A percentile compares a stretch with the other conserved stretches of the same genome.
phyloP scores from a whole-genome alignment of 805 yeast genomes.

The Suhomyces kilbournensis region DNA sequence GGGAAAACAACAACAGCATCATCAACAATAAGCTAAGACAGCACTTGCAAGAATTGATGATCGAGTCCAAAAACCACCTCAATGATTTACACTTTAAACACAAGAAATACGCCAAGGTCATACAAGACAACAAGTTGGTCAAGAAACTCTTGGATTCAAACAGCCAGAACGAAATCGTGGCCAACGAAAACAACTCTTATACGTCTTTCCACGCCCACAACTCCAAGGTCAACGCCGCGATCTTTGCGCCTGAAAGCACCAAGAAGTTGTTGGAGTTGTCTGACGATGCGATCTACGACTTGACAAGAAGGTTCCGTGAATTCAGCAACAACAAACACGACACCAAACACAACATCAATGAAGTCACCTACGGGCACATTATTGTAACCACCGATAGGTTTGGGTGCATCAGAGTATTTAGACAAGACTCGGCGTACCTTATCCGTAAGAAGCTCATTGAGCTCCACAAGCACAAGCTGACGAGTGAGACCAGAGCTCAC shows the following conservation, averaged over 20 bases:
- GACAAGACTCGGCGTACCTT: constrained; percentile 69
- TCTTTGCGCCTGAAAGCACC: constrained; percentile 73
- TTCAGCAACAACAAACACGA: constrained; percentile 1
- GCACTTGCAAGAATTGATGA: constrained; percentile 32
- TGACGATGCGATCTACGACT: constrained; percentile 76
- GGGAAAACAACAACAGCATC: constrained; percentile 54
- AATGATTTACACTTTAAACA: constrained; percentile 29
- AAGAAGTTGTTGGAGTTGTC: constrained; percentile 63
- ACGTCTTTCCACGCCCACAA: constrained; percentile 76
- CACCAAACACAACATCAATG: constrained; percentile 1
- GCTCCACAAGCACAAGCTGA: constrained; percentile 4
- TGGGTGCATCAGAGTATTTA: constrained; percentile 72
- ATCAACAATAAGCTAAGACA: constrained; percentile 37
- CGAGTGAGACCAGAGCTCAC: not conserved
- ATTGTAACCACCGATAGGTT: constrained; percentile 73
- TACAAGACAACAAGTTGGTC: constrained; percentile 27
- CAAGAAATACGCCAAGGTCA: constrained; percentile 24
- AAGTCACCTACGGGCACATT: constrained; percentile 39
- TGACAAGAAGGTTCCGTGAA: constrained; percentile 30
- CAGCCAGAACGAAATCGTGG: constrained; percentile 17
- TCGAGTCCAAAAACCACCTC: constrained; percentile 33
- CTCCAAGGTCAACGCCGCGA: constrained; percentile 68
- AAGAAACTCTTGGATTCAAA: constrained; percentile 28
- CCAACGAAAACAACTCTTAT: constrained; percentile 57
- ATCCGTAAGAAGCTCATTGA: constrained; percentile 26